Evolutionary conservation across 176 grass and related monocot species (phyloP).

Genomic region (Phoenix dactylifera): DNA sequence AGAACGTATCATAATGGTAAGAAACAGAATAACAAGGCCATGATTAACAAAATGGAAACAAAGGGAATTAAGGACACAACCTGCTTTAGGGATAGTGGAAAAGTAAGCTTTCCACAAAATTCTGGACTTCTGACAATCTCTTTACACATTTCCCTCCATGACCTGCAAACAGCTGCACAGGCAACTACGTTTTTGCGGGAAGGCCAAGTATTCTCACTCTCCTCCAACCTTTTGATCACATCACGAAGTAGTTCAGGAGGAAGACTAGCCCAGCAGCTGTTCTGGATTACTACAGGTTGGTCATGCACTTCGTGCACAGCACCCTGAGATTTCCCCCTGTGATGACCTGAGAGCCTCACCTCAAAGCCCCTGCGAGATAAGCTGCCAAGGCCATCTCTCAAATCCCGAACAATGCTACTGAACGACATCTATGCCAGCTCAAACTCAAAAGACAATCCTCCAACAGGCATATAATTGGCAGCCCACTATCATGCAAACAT

Average conservation of each 20-base stretch:
- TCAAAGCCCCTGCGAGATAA: constrained; percentile 64
- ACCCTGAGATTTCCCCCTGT: neutral
- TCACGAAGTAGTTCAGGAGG: constrained; percentile 10
- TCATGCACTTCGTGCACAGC: neutral
- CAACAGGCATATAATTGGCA: too few relatives aligned
- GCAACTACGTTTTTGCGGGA: constrained; percentile 7
- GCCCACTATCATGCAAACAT: too few relatives aligned
- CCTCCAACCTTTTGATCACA: constrained; percentile 14
- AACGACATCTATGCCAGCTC: constrained; percentile 40
- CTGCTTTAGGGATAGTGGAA: constrained; percentile 13
- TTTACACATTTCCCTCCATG: constrained; percentile 14
- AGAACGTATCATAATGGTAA: too few relatives aligned
- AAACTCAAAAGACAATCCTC: too few relatives aligned
- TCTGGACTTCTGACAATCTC: constrained; percentile 13
- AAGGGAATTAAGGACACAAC: neutral
- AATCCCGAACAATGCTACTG: constrained; percentile 61
- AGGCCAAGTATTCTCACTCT: constrained; percentile 11
- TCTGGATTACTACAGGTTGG: neutral
- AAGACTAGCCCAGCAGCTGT: constrained; percentile 9
- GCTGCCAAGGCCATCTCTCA: constrained; percentile 70
- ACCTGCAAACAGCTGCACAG: constrained; percentile 10
- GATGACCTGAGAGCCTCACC: constrained; percentile 19
- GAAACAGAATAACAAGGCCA: neutral
- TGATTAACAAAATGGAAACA: neutral
- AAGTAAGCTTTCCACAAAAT: constrained; percentile 12